These are phyloP conservation scores for Xylariaceae sp. DNA, from an alignment of 2,329 filamentous ascomycete species.

Conservation along the genomic window DNA sequence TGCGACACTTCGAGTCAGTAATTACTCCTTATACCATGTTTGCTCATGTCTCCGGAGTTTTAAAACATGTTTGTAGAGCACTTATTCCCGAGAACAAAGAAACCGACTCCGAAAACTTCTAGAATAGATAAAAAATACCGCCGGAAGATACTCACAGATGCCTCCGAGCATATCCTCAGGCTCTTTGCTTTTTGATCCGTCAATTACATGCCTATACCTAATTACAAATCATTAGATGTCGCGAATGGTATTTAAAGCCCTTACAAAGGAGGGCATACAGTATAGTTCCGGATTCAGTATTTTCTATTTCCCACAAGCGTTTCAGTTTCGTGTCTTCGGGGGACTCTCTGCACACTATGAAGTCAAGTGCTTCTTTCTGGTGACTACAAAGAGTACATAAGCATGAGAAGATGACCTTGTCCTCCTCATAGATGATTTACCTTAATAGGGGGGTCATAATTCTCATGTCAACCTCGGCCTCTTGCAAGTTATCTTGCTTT, in stretches of 20 bases:
- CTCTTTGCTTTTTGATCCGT: conserved; percentile 6
- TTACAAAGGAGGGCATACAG: neutral
- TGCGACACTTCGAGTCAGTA: no score
- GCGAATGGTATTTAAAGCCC: neutral
- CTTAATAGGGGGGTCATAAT: conserved; percentile 12
- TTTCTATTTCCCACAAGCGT: neutral
- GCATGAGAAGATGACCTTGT: no score
- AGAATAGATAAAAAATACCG: no score
- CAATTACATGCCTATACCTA: conserved; percentile 17
- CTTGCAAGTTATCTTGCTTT: conserved; percentile 6
- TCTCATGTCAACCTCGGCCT: conserved; percentile 8
- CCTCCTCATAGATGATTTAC: conserved; percentile 4
- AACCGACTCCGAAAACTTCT: no score
- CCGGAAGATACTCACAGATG: no score
- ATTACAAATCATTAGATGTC: conserved; percentile 1
- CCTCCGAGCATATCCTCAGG: conserved; percentile 17
- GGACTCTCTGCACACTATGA: conserved; percentile 15
- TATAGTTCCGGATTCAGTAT: neutral
- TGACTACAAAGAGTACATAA: no score
- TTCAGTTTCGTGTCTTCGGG: neutral
- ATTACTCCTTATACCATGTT: no score
- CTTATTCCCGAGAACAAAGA: no score
- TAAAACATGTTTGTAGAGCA: no score
- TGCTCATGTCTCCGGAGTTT: no score
- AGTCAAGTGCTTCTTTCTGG: conserved; percentile 19